A percentile compares a stretch with the other conserved stretches of the same genome.
These are phyloP conservation scores for Gillenia trifoliata DNA, from an alignment of 306 rosid genomes.

Conservation along the genomic window DNA sequence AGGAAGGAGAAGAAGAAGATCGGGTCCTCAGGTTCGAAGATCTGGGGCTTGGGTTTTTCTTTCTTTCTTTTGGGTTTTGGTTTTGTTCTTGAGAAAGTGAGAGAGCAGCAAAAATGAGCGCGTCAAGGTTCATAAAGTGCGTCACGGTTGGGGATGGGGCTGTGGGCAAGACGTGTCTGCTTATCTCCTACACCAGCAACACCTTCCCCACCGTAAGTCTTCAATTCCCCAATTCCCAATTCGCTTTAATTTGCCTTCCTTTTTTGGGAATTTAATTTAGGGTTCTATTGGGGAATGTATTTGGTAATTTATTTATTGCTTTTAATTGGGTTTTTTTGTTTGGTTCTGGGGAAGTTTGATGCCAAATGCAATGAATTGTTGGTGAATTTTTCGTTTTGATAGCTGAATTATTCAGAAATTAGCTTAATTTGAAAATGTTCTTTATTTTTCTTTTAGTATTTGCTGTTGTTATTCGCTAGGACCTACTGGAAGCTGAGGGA, in stretches of 20 bases:
- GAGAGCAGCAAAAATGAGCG: constrained; percentile 59
- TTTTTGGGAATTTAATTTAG: not conserved
- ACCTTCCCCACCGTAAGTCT: constrained; percentile 90
- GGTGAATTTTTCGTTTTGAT: not conserved
- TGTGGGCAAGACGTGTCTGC: constrained; percentile 97
- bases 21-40: constrained; percentile 75
- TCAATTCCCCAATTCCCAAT: not conserved
- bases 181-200: constrained; percentile 97
- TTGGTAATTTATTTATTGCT: not conserved
- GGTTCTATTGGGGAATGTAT: not conserved
- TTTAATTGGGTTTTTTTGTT: not conserved
- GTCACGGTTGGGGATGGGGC: constrained; percentile 99
- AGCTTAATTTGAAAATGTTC: not conserved
- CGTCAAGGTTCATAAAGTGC: constrained; percentile 97
- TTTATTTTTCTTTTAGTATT: not conserved
- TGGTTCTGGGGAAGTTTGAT: not conserved
- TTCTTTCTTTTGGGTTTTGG: not conserved
- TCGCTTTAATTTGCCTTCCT: not conserved
- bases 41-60: constrained; percentile 54
- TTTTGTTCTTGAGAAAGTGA: constrained; percentile 13
- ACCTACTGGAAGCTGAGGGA: too few relatives aligned
- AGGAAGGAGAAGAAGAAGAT: constrained; percentile 36
- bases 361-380: not conserved
- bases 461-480: not conserved
- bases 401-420: not conserved